phyloP scores from a whole-genome alignment of 306 rosid species.

The Carpinus viminea region DNA sequence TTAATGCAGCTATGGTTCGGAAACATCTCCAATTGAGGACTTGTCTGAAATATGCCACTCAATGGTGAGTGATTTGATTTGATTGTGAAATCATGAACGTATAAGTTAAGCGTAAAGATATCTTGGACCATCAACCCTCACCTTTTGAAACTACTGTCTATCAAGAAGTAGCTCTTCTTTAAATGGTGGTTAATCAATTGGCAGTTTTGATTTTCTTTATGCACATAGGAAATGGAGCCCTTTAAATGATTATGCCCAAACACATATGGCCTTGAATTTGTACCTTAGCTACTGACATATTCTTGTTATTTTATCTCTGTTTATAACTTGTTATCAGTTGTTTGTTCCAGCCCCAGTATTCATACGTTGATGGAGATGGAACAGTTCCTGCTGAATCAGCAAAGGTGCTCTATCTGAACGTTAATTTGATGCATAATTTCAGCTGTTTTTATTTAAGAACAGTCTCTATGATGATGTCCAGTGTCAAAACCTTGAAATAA shows the following conservation, averaged over 20 bases:
- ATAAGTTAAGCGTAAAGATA: conserved; percentile 10
- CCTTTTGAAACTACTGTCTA: neutral
- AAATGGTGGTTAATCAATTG: neutral
- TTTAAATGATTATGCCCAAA: neutral
- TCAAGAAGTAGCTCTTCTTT: neutral
- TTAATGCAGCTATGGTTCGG: conserved; percentile 81
- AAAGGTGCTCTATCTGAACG: conserved; percentile 52
- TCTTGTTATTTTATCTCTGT: neutral
- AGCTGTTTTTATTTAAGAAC: conserved; percentile 8
- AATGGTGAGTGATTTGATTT: conserved; percentile 53
- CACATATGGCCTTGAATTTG: neutral
- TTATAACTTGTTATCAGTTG: conserved; percentile 15
- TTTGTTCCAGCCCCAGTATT: conserved; percentile 71
- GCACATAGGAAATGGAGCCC: neutral
- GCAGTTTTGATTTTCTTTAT: neutral
- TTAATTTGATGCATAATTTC: conserved; percentile 23
- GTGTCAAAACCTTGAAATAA: neutral
- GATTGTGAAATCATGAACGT: neutral
- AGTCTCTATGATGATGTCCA: neutral
- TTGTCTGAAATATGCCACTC: conserved; percentile 81
- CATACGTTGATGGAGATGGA: conserved; percentile 86
- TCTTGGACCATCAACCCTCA: neutral
- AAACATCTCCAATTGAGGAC: conserved; percentile 74
- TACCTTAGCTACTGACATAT: neutral
- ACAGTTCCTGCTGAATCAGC: conserved; percentile 92